Evolutionary conservation across 352 stramenopile genomes (phyloP).

Genomic region (Phytophthora pseudosyringae): DNA sequence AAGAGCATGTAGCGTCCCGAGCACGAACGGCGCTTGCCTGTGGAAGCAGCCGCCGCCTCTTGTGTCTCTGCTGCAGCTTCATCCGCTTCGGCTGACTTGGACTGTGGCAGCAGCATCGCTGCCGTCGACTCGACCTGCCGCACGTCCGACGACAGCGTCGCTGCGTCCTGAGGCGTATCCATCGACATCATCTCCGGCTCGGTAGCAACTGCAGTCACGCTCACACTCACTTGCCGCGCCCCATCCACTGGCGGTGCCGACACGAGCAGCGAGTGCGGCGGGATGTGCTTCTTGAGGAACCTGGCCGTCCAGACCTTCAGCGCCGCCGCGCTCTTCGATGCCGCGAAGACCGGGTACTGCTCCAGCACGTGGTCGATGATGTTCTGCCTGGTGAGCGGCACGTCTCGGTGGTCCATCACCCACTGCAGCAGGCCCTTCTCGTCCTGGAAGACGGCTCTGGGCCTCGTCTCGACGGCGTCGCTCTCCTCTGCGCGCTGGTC

Average conservation of each 20-base stretch:
- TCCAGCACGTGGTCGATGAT: constrained; percentile 63
- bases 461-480: constrained; percentile 1
- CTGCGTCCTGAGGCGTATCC: constrained; percentile 9
- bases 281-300: constrained; percentile 72
- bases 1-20: constrained; percentile 71
- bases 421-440: constrained; percentile 59
- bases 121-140: not conserved
- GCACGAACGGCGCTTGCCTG: constrained; percentile 51
- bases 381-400: constrained; percentile 64
- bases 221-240: not conserved
- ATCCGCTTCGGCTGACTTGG: constrained; percentile 5
- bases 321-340: constrained; percentile 56
- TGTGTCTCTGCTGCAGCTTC: constrained; percentile 3
- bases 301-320: constrained; percentile 70
- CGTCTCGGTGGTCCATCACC: constrained; percentile 50
- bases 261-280: constrained; percentile 16
- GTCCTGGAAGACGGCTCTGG: constrained; percentile 28
- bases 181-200: constrained; percentile 5
- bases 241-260: not conserved
- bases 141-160: constrained; percentile 2
- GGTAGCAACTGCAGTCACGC: not conserved
- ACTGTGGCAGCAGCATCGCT: constrained; percentile 20
- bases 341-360: constrained; percentile 62
- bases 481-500: constrained; percentile 14
- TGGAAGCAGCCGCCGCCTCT: not conserved